Conservation (phyloP, 2,329 filamentous ascomycete species). For the Ophiostoma novo-ulmi region DNA sequence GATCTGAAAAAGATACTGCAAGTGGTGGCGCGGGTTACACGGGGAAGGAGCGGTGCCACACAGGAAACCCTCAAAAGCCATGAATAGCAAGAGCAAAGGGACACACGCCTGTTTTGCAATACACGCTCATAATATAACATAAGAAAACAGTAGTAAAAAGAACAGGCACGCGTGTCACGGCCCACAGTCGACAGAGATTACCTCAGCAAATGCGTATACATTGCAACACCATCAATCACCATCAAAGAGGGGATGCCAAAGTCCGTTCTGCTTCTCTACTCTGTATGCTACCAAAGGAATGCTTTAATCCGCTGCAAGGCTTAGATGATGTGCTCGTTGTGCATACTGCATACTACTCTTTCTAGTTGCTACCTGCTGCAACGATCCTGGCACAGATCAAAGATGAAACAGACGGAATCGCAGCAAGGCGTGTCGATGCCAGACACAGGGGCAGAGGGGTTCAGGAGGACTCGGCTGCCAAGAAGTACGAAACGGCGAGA, state of each 20-base stretch:
- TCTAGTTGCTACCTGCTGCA: background rate
- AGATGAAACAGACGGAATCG: slow-evolving; percentile 17
- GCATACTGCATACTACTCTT: background rate
- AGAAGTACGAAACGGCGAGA: slow-evolving; percentile 7
- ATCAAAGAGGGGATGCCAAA: background rate
- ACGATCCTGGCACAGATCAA: slow-evolving; percentile 21
- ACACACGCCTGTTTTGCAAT: no score
- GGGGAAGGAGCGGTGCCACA: background rate
- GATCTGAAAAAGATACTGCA: background rate
- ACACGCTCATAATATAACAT: no score
- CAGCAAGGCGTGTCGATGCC: slow-evolving; percentile 17
- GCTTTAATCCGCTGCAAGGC: background rate
- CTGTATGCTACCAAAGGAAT: background rate
- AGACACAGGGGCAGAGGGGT: slow-evolving; percentile 24
- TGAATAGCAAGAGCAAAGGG: background rate
- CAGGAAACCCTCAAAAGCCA: background rate
- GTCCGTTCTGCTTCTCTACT: background rate
- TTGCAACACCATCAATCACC: background rate
- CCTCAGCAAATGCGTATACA: slow-evolving; percentile 8
- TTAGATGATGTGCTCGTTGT: background rate
- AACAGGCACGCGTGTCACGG: slow-evolving; percentile 2
- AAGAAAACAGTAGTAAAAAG: no score
- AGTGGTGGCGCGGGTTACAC: background rate
- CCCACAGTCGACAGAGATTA: slow-evolving; percentile 4
- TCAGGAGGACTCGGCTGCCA: slow-evolving; percentile 12